Conservation (phyloP, 352 stramenopile species). For the Pythium volutum region DNA sequence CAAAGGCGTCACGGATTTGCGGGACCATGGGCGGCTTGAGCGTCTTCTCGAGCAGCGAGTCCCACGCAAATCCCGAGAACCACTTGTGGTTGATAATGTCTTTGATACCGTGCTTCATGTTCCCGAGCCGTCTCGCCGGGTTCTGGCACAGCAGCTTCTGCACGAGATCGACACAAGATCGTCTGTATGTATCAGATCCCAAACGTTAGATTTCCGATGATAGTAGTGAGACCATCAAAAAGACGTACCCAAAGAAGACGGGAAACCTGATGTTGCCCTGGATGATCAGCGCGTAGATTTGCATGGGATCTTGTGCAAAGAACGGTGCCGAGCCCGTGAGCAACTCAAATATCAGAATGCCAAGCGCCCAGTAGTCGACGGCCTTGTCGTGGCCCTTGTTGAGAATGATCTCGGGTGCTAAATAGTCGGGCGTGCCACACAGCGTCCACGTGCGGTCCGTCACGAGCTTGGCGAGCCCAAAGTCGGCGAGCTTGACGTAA, state of each 20-base stretch:
- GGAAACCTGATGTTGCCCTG: slow-evolving; percentile 87
- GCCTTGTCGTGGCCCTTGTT: slow-evolving; percentile 89
- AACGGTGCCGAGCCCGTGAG: slow-evolving; percentile 84
- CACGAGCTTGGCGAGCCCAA: slow-evolving; percentile 90
- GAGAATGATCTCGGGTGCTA: slow-evolving; percentile 92
- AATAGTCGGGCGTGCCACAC: slow-evolving; percentile 91
- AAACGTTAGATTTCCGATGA: too few relatives aligned
- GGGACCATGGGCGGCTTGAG: slow-evolving; percentile 71
- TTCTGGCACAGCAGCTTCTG: slow-evolving; percentile 86
- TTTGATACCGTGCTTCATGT: slow-evolving; percentile 84
- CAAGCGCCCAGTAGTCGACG: slow-evolving; percentile 91
- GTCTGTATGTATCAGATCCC: slow-evolving; percentile 26
- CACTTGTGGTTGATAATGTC: slow-evolving; percentile 86
- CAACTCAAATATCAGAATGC: slow-evolving; percentile 90
- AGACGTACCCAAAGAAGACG: slow-evolving; percentile 59
- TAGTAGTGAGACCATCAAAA: too few relatives aligned
- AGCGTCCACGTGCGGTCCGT: slow-evolving; percentile 86
- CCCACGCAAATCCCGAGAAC: slow-evolving; percentile 72
- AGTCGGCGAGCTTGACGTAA: slow-evolving; percentile 82
- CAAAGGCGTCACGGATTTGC: slow-evolving; percentile 68
- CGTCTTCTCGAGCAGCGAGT: slow-evolving; percentile 52
- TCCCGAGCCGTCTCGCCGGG: slow-evolving; percentile 63
- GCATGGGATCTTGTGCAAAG: slow-evolving; percentile 89
- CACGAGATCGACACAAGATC: slow-evolving; percentile 77
- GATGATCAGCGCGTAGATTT: slow-evolving; percentile 91